Conservation (phyloP, 768 basidiomycete genomes). For the Psilocybe sp. region DNA sequence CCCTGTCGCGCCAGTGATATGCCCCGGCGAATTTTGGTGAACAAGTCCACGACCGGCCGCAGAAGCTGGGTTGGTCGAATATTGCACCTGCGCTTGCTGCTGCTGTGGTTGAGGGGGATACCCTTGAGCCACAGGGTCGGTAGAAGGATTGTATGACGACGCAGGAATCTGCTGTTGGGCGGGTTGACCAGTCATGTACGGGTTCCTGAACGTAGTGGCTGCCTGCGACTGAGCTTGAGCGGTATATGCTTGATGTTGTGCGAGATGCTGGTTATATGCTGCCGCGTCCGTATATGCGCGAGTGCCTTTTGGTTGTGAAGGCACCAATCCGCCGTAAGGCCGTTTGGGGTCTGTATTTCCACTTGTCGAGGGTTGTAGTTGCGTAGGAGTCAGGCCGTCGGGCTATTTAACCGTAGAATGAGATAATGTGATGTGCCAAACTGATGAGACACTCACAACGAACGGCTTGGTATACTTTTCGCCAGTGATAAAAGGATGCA, state of each 20-base stretch:
- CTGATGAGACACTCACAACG: constrained; percentile 48
- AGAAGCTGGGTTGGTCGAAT: constrained; percentile 32
- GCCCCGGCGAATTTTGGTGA: constrained; percentile 51
- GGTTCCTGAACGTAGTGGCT: constrained; percentile 73
- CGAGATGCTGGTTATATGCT: constrained; percentile 90
- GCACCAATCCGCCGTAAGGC: constrained; percentile 90
- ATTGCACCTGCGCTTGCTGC: constrained; percentile 23
- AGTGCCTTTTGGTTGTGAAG: constrained; percentile 82
- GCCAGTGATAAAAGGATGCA: constrained; percentile 97
- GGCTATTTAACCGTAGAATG: constrained; percentile 35
- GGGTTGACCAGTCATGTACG: constrained; percentile 65
- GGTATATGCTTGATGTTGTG: constrained; percentile 91
- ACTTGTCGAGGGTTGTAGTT: constrained; percentile 25
- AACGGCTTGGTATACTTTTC: constrained; percentile 92
- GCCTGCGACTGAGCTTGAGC: constrained; percentile 82
- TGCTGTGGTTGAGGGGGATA: constrained; percentile 24
- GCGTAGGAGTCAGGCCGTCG: constrained; percentile 40
- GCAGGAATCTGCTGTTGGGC: constrained; percentile 31
- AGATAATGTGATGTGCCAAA: constrained; percentile 2
- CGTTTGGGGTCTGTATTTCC: constrained; percentile 67
- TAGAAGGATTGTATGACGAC: constrained; percentile 21
- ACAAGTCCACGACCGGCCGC: constrained; percentile 38
- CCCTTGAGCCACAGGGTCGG: constrained; percentile 22
- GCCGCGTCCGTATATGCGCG: constrained; percentile 91
- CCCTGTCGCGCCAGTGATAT: constrained; percentile 31